Base-by-base conservation (phyloP, 2,329 filamentous ascomycete species). In the Cordyceps sp. region DNA sequence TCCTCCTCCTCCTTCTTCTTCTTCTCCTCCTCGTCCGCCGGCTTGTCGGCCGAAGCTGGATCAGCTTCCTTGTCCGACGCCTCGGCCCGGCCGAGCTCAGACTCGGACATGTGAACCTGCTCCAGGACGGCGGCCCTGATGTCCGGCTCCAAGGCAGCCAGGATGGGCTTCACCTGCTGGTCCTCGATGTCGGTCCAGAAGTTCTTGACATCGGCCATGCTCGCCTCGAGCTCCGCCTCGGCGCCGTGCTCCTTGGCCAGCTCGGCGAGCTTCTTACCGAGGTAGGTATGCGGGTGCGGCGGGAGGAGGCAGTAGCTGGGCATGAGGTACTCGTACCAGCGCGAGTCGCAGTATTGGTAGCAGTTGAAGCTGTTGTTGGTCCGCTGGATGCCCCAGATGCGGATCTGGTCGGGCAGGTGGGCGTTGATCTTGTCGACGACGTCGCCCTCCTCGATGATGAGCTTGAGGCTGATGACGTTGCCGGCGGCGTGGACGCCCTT, bases 401-500 rank as follows among this genome's bases (percentile, higher is more conserved):
- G 74, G 41, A 98, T 98, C 59, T 98, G 90, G 4, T 78, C 69
- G 3, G 79, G 80, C 26, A 98, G 65, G 34, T 81, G 62, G 23
- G 73, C 69, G 56, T 98, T 98, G 67, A 98, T 93, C 58, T 83
- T 93, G 35, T 85, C 62, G 17, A 96, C 76, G 30, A 94, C 73
- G 39, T 93, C 75, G 10, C 74, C 67, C 36, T 96, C 88, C 55
- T 96, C 88, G 30, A 94, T 78, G 45, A 98, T 96, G 44, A 98
- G 65, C 61, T 98, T 98, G 46, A 96, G 55, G 21, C 84, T 93
- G 39, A 96, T 83, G 47, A 96, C 78, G 48, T 96, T 96, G 32
- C 88, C 90, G 2, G 88, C 88, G 2, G 88, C 88, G 53, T 96
- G 88, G 2, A 96, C 88, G 33, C 90, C 90, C 62, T 96, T 98